Evolutionary conservation across 768 basidiomycete species (phyloP).

Genomic region (Cyathus striatus): DNA sequence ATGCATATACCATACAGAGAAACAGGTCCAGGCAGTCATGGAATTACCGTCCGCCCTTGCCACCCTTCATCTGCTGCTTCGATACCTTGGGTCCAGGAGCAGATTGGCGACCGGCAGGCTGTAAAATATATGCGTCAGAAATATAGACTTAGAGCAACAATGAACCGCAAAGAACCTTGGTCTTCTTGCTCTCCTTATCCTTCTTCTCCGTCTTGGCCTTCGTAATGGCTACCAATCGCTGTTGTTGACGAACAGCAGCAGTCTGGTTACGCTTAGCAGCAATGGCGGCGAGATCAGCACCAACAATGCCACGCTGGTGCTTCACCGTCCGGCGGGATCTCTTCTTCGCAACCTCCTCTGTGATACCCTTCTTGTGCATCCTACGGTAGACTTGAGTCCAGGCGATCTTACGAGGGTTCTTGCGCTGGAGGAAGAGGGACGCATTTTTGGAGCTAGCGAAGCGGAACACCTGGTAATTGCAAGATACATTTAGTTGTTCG

Average conservation of each 20-base stretch:
- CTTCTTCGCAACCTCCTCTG: conserved; percentile 99
- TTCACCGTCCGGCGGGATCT: conserved; percentile 95
- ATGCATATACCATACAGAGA: conserved; percentile 19
- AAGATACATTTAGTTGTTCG: not conserved
- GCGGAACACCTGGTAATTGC: conserved; percentile 76
- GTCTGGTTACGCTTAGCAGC: conserved; percentile 92
- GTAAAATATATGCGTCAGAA: conserved; percentile 6
- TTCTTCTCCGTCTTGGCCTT: conserved; percentile 98
- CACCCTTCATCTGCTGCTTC: conserved; percentile 96
- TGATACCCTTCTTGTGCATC: conserved; percentile 99
- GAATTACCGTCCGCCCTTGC: conserved; percentile 67
- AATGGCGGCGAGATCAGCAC: conserved; percentile 90
- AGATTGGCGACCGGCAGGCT: conserved; percentile 50
- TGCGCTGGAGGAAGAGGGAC: conserved; percentile 97
- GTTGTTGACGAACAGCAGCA: conserved; percentile 73
- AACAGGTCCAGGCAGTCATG: conserved; percentile 13
- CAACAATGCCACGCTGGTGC: conserved; percentile 96
- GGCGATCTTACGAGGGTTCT: conserved; percentile 99
- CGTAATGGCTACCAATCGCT: conserved; percentile 78
- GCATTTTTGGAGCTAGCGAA: conserved; percentile 90
- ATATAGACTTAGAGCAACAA: not conserved
- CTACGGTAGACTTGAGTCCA: conserved; percentile 94
- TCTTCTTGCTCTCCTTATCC: conserved; percentile 91
- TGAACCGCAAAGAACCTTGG: conserved; percentile 52
- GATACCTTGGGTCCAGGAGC: conserved; percentile 78